Conservation (phyloP, 2,329 filamentous ascomycete species). For the Phialophora chinensis region DNA sequence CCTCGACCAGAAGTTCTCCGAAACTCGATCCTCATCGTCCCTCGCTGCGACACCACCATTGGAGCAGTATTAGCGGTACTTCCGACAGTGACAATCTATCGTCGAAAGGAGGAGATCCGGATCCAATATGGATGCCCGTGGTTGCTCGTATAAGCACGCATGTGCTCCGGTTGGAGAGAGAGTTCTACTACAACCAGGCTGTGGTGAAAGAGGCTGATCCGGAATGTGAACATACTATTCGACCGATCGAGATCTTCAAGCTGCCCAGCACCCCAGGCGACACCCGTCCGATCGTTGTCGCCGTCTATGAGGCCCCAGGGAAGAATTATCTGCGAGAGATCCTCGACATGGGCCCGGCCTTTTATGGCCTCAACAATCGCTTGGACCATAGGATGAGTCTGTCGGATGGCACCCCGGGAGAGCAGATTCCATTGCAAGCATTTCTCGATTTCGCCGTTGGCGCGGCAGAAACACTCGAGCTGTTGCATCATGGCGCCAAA, state of each 20-base stretch:
- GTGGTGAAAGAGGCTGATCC: conserved; percentile 75
- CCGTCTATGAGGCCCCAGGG: conserved; percentile 81
- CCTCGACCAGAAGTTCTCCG: conserved; percentile 52
- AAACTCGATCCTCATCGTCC: conserved; percentile 48
- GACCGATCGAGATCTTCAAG: conserved; percentile 78
- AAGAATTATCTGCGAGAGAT: conserved; percentile 72
- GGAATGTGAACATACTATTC: conserved; percentile 75
- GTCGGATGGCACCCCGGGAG: conserved; percentile 55
- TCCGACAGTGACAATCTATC: conserved; percentile 51
- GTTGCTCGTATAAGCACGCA: conserved; percentile 84
- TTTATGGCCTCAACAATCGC: conserved; percentile 64
- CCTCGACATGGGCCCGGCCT: conserved; percentile 75
- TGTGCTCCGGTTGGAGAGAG: conserved; percentile 80
- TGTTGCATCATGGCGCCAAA: conserved; percentile 86
- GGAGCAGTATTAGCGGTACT: conserved; percentile 59
- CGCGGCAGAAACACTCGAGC: conserved; percentile 81
- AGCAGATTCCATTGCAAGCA: conserved; percentile 71
- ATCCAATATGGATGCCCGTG: conserved; percentile 64
- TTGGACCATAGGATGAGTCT: conserved; percentile 35
- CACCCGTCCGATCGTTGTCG: conserved; percentile 73
- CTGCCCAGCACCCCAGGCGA: conserved; percentile 72
- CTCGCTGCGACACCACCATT: conserved; percentile 50
- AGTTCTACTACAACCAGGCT: conserved; percentile 80
- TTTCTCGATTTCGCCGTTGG: conserved; percentile 94
- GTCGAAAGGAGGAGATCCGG: conserved; percentile 47